Base-by-base conservation (phyloP, 441 rosid genomes). In the Melianthus villosus region DNA sequence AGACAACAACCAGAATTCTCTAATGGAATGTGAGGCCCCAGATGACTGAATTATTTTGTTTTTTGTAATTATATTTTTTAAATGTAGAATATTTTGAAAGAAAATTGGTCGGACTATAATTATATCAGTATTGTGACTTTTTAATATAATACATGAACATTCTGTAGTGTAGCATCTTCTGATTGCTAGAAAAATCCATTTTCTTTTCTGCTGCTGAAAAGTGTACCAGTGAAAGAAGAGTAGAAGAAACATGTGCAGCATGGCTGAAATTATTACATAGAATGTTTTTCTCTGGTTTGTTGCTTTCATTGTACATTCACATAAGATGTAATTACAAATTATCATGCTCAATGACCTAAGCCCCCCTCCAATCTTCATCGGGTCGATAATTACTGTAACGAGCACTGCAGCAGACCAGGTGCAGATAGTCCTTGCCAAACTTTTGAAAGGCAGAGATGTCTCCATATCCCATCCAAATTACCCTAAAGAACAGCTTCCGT, bases 281-380 rank as follows among this genome's bases (percentile, higher is more conserved):
- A n/a, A n/a, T n/a, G n/a, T n/a, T n/a, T n/a, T n/a, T n/a, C n/a
- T n/a, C n/a, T n/a, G n/a, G n/a, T n/a, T n/a, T n/a, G n/a, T n/a
- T n/a, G n/a, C n/a, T n/a, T n/a, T n/a, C n/a, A n/a, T n/a, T n/a
- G n/a, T n/a, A n/a, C n/a, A n/a, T n/a, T n/a, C n/a, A n/a, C n/a
- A n/a, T n/a, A 10, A 56, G 25, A 22, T 46, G 40, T 29, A 41
- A 12, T 69, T 65, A 84, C 82, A 89, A 62, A 58, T 81, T 84
- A 51, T 87, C 95, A 43, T 87, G 95, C 56, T 83, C 93, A 35
- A 83, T 78, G 32, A 87, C 77, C 58, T 68, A 80, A 14, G 95
- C 93, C 31, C 94, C 97, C 58, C 65, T 83, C 94, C 93, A 81
- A 0, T 54, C 52, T 46, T 73, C 82, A 7, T 79, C 85, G 1